Evolutionary conservation across 169 alveolate species (phyloP).

Genomic region (Babesia caballi): DNA sequence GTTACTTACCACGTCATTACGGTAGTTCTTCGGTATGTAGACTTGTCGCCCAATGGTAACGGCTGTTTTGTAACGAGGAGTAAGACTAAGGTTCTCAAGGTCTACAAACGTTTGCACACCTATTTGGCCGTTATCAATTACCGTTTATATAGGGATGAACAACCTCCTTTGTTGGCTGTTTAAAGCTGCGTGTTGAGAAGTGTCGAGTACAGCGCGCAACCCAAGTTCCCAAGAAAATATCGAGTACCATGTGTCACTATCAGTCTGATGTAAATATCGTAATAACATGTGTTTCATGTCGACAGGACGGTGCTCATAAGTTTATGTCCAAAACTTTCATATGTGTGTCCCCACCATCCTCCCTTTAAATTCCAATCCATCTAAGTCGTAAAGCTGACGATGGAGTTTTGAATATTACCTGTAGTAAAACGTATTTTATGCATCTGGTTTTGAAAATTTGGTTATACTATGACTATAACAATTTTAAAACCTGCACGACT

Average conservation of each 20-base stretch:
- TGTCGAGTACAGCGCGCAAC: not conserved
- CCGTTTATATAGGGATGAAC: constrained; percentile 63
- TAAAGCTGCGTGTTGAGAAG: constrained; percentile 61
- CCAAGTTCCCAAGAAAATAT: not conserved
- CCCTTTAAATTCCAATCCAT: no score
- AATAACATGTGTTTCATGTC: no score
- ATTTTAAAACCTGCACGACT: no score
- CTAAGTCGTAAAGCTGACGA: no score
- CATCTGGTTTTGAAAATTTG: no score
- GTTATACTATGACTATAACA: no score
- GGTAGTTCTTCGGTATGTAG: constrained; percentile 69
- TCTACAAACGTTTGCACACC: constrained; percentile 21
- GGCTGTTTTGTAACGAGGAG: constrained; percentile 64
- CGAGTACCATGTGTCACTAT: not conserved
- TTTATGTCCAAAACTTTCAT: no score
- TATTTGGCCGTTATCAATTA: not conserved
- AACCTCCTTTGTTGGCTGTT: constrained; percentile 61
- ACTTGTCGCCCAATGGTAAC: constrained; percentile 40
- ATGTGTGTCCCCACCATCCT: no score
- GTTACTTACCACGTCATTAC: constrained; percentile 61
- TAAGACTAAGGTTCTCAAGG: constrained; percentile 71
- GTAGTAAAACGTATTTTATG: no score
- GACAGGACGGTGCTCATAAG: no score
- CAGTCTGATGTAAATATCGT: no score
- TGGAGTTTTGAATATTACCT: no score